Evolutionary conservation across 179 eudicot species (phyloP).

Genomic region (Drosera spatulata): DNA sequence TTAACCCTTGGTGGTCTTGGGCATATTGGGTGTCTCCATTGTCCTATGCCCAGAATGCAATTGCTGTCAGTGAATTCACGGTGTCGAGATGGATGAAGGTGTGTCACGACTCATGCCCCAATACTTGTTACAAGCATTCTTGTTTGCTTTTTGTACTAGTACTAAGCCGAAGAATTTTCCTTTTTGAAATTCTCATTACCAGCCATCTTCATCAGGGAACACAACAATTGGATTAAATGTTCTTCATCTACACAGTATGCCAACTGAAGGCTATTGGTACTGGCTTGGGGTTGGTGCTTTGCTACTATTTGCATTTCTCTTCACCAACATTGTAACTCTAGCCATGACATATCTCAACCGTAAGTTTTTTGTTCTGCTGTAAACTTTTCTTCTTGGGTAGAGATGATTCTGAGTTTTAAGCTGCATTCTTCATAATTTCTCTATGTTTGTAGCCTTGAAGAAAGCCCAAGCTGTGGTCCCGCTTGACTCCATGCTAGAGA

Average conservation of each 20-base stretch:
- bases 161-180: background rate
- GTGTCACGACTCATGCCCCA: no score
- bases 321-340: slow-evolving; percentile 56
- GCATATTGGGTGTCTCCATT: slow-evolving; percentile 90
- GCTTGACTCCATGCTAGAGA: background rate
- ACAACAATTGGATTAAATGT: slow-evolving; percentile 41
- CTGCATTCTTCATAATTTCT: background rate
- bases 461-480: slow-evolving; percentile 42
- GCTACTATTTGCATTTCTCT: slow-evolving; percentile 43
- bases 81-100: slow-evolving; percentile 83
- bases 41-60: slow-evolving; percentile 71
- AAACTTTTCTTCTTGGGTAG: background rate
- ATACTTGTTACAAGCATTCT: background rate
- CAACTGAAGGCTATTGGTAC: slow-evolving; percentile 50
- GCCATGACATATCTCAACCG: slow-evolving; percentile 65
- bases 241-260: slow-evolving; percentile 42
- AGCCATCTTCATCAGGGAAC: slow-evolving; percentile 40
- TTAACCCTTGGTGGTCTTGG: slow-evolving; percentile 97
- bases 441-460: slow-evolving; percentile 37
- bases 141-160: background rate
- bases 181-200: slow-evolving; percentile 10
- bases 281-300: slow-evolving; percentile 75
- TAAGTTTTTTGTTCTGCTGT: slow-evolving; percentile 21
- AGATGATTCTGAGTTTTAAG: background rate
- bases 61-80: slow-evolving; percentile 73